These are phyloP conservation scores for Dactylonectria macrodidyma DNA, from an alignment of 2,329 filamentous ascomycete species.

Conservation along the genomic window DNA sequence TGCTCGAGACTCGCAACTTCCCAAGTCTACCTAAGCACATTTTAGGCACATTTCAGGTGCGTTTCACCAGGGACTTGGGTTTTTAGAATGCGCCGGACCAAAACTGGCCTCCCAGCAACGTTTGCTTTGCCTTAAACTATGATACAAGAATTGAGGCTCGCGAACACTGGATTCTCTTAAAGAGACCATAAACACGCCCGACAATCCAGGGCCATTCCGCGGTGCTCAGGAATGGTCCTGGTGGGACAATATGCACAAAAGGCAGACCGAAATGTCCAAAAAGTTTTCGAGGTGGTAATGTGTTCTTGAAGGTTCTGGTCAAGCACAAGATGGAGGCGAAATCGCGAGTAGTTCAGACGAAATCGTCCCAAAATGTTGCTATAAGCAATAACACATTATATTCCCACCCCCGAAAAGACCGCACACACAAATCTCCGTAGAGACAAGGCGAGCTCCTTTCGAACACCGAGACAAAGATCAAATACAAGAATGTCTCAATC, in stretches of 20 bases:
- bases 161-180: conserved; percentile 46
- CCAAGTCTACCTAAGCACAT: no score
- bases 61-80: not conserved
- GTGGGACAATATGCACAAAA: conserved; percentile 37
- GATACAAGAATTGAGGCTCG: conserved; percentile 46
- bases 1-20: no score
- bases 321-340: conserved; percentile 37
- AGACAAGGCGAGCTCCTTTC: conserved; percentile 44
- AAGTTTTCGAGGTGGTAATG: conserved; percentile 44
- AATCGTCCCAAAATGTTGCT: conserved; percentile 45
- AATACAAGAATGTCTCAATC: conserved; percentile 49
- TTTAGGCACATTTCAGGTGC: not conserved
- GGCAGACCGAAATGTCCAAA: conserved; percentile 15
- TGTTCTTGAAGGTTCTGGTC: conserved; percentile 37
- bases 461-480: conserved; percentile 48
- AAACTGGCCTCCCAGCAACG: conserved; percentile 58
- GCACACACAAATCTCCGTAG: conserved; percentile 41
- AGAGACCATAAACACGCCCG: conserved; percentile 58
- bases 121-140: conserved; percentile 49
- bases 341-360: conserved; percentile 44
- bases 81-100: conserved; percentile 50
- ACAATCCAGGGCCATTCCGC: conserved; percentile 32
- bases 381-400: conserved; percentile 51
- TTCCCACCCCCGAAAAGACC: conserved; percentile 50
- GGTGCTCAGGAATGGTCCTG: conserved; percentile 12